A percentile compares a stretch with the other conserved stretches of the same genome.
Conservation (phyloP, 2,329 filamentous ascomycete species). For the Aspergillus calidoustus region DNA sequence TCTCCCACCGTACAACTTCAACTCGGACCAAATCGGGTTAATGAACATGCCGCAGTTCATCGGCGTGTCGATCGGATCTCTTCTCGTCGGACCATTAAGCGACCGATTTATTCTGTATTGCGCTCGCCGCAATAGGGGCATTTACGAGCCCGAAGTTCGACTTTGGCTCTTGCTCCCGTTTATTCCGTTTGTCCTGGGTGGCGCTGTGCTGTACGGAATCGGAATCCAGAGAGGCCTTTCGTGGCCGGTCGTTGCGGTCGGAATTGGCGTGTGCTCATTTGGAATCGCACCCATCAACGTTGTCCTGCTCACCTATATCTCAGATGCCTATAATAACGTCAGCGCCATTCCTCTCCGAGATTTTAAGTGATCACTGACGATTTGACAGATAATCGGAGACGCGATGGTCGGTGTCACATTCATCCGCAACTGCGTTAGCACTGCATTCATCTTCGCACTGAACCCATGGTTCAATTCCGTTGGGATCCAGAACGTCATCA, state of each 20-base stretch:
- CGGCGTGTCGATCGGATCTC: constrained; percentile 40
- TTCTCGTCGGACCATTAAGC: constrained; percentile 40
- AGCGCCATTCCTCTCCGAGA: neutral
- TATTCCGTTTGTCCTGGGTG: constrained; percentile 1
- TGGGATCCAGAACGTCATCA: neutral
- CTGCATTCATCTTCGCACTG: constrained; percentile 53
- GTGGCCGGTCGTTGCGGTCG: no score
- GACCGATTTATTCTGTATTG: constrained; percentile 44
- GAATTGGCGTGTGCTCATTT: neutral
- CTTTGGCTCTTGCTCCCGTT: constrained; percentile 37
- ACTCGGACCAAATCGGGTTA: constrained; percentile 41
- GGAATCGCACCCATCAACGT: constrained; percentile 19
- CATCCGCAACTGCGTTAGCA: constrained; percentile 50
- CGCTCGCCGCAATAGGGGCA: constrained; percentile 42
- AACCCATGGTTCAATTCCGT: neutral
- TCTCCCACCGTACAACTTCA: constrained; percentile 47
- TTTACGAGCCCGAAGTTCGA: constrained; percentile 53
- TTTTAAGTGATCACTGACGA: neutral
- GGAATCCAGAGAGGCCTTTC: neutral
- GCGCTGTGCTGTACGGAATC: constrained; percentile 1
- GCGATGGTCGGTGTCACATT: constrained; percentile 52
- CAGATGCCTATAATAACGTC: neutral
- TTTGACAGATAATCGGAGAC: constrained; percentile 51
- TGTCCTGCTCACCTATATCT: constrained; percentile 24
- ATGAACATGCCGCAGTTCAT: constrained; percentile 48